phyloP scores from a whole-genome alignment of 2,329 filamentous ascomycete genomes.

The Madurella fahalii region DNA sequence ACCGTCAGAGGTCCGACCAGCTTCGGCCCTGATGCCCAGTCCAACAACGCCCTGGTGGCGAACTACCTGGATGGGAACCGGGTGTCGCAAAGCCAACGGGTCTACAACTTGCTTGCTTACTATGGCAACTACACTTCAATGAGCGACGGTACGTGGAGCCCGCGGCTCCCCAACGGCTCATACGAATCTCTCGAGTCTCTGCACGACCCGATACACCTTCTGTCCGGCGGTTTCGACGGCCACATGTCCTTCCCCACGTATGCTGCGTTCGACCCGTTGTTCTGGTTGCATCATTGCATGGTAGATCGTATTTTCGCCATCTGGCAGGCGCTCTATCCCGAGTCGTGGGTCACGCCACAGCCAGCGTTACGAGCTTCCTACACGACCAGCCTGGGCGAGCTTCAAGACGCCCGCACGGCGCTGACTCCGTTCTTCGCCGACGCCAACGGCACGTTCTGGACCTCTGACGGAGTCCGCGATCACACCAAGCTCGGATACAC shows the following conservation, averaged over 20 bases:
- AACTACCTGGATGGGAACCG: slow-evolving; percentile 50
- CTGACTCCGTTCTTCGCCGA: slow-evolving; percentile 65
- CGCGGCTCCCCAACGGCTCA: slow-evolving; percentile 41
- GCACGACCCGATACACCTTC: slow-evolving; percentile 60
- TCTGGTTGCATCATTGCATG: slow-evolving; percentile 73
- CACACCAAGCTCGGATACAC: slow-evolving; percentile 66
- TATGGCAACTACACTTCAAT: slow-evolving; percentile 66
- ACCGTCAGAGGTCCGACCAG: slow-evolving; percentile 55
- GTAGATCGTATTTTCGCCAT: slow-evolving; percentile 72
- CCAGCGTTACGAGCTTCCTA: slow-evolving; percentile 56
- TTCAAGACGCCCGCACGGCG: slow-evolving; percentile 52
- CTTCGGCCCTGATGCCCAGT: slow-evolving; percentile 41
- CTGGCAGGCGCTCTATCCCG: slow-evolving; percentile 71
- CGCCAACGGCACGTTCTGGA: slow-evolving; percentile 60
- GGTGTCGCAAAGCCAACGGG: slow-evolving; percentile 54
- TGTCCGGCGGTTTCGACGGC: slow-evolving; percentile 47
- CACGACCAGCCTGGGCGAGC: slow-evolving; percentile 50
- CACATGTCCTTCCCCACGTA: slow-evolving; percentile 57
- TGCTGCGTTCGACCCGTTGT: slow-evolving; percentile 74
- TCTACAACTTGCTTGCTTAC: slow-evolving; percentile 64
- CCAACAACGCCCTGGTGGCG: slow-evolving; percentile 57
- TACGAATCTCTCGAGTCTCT: slow-evolving; percentile 64
- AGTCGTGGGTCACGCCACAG: slow-evolving; percentile 60
- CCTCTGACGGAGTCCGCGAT: slow-evolving; percentile 56
- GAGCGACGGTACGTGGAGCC: slow-evolving; percentile 63